A percentile compares a stretch with the other conserved stretches of the same genome.
These are phyloP conservation scores for Penicillium cataractarum DNA, from an alignment of 495 filamentous ascomycete species.

Conservation along the genomic window DNA sequence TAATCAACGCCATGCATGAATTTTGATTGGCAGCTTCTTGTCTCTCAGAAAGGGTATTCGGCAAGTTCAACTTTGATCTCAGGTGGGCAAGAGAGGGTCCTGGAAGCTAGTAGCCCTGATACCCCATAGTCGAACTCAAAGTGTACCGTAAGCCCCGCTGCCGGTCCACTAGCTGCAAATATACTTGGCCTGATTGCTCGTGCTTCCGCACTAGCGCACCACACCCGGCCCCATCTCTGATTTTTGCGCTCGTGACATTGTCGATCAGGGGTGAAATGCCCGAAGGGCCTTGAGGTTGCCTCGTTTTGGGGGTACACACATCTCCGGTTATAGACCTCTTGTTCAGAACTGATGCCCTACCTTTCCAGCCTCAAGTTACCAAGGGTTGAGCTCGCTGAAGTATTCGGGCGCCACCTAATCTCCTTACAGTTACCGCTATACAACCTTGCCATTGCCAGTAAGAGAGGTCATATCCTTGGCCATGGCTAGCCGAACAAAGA, in stretches of 20 bases:
- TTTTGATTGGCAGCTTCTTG: slow-evolving; percentile 14
- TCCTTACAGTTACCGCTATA: not conserved
- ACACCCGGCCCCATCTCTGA: slow-evolving; percentile 8
- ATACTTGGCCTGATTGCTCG: slow-evolving; percentile 12
- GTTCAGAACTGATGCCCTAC: too few relatives aligned
- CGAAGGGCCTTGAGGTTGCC: not conserved
- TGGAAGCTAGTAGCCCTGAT: not conserved
- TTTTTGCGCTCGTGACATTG: slow-evolving; percentile 22
- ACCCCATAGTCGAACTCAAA: slow-evolving; percentile 14
- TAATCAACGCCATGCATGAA: not conserved
- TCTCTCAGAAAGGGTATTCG: not conserved
- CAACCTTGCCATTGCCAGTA: not conserved
- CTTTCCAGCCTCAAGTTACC: not conserved
- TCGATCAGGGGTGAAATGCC: slow-evolving; percentile 16
- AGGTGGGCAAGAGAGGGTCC: not conserved
- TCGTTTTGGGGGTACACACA: not conserved
- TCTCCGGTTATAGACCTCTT: not conserved
- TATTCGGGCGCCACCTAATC: not conserved
- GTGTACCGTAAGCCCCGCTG: not conserved
- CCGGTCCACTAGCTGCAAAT: slow-evolving; percentile 11
- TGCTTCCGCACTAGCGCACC: slow-evolving; percentile 4
- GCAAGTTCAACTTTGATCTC: slow-evolving; percentile 3
- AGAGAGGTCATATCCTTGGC: not conserved
- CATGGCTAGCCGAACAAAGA: not conserved
- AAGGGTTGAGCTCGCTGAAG: not conserved